Percentiles rank a stretch among this genome's conserved stretches.
These are phyloP conservation scores for Backusella liffmaniae DNA, from an alignment of 192 early-diverging fungal genomes.

Conservation along the genomic window DNA sequence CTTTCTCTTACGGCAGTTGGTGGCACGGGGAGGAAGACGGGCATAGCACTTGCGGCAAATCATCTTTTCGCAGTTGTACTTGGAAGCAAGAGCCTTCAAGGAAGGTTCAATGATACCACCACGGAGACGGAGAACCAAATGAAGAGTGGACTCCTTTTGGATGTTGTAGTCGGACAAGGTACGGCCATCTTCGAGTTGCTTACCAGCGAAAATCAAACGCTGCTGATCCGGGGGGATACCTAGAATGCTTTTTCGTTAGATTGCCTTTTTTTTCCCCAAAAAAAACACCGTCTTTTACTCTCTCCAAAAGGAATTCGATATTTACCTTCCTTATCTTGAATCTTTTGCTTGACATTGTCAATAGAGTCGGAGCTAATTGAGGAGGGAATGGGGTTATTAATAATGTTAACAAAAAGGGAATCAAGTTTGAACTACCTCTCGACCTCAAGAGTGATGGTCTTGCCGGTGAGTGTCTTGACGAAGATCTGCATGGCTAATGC, in stretches of 20 bases:
- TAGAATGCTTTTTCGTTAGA: conserved; percentile 16
- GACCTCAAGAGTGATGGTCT: conserved; percentile 67
- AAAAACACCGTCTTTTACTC: no score
- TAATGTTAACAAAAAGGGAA: not conserved
- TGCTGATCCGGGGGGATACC: conserved; percentile 99
- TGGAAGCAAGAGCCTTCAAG: conserved; percentile 96
- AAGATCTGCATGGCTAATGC: conserved; percentile 58
- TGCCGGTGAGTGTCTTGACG: conserved; percentile 66
- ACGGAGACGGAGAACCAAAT: conserved; percentile 95
- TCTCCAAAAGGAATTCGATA: not conserved
- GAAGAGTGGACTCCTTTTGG: conserved; percentile 99
- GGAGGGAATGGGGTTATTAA: not conserved
- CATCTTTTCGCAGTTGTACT: conserved; percentile 99
- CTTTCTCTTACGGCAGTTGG: conserved; percentile 99
- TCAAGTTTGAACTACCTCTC: conserved; percentile 33
- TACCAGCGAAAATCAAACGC: conserved; percentile 99
- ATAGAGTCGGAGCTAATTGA: conserved; percentile 47
- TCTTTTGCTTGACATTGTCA: conserved; percentile 63
- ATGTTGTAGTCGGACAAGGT: conserved; percentile 99
- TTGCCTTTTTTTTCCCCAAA: no score
- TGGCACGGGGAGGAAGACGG: conserved; percentile 97
- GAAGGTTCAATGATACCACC: conserved; percentile 99
- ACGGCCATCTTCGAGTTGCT: conserved; percentile 99
- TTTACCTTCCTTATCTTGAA: conserved; percentile 59
- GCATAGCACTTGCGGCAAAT: conserved; percentile 99